Percentiles rank a stretch among this genome's conserved stretches.
Conservation (phyloP, 345 rosid genomes). For the Passiflora organensis region DNA sequence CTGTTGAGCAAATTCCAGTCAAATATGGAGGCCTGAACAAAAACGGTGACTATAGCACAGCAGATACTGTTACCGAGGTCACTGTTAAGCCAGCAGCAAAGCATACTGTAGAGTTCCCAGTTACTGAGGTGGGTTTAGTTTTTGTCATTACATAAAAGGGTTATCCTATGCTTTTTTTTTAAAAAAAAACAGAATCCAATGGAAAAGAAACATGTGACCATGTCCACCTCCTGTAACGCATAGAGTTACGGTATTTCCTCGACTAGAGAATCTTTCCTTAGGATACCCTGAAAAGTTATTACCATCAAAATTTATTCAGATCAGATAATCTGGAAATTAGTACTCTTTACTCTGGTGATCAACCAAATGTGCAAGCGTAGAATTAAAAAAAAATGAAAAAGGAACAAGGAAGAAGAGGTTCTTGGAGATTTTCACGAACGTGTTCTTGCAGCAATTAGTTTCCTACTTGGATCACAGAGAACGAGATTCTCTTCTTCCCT, state of each 20-base stretch:
- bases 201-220: background rate
- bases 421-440: no score
- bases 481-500: no score
- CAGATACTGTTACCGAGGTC: conserved; percentile 27
- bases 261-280: conserved; percentile 2
- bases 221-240: background rate
- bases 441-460: no score
- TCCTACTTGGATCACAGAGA: no score
- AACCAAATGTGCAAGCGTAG: no score
- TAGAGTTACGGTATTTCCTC: background rate
- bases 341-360: no score
- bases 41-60: conserved; percentile 18
- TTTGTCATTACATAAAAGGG: background rate
- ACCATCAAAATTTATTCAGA: no score
- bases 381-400: no score
- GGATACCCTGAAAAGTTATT: conserved; percentile 2
- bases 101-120: conserved; percentile 29
- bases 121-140: conserved; percentile 18
- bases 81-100: conserved; percentile 23
- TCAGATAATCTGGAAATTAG: no score
- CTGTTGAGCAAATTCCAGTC: conserved; percentile 24
- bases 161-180: background rate
- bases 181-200: background rate
- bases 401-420: no score
- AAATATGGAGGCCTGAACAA: conserved; percentile 27